Conservation (phyloP, 257 asterid species). For the Penstemon eatonii region DNA sequence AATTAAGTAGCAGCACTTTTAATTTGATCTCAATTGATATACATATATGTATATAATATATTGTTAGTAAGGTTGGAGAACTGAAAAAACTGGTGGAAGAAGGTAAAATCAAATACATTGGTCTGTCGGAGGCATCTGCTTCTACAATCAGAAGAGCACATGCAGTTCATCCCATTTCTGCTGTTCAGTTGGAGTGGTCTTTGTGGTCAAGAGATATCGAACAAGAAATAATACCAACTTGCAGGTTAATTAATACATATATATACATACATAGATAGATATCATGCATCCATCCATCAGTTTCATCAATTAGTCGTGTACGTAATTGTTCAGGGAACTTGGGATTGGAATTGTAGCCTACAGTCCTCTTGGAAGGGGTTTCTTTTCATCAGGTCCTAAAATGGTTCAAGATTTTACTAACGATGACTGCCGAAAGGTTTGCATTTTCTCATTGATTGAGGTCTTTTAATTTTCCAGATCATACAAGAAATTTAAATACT, state of each 20-base stretch:
- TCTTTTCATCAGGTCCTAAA: constrained; percentile 30
- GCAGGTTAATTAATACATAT: constrained; percentile 35
- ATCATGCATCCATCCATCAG: too few relatives aligned
- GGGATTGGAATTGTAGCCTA: constrained; percentile 42
- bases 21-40: too few relatives aligned
- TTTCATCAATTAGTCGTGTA: too few relatives aligned
- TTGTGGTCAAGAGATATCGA: constrained; percentile 51
- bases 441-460: neutral
- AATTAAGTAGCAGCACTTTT: too few relatives aligned
- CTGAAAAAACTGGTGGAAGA: constrained; percentile 58
- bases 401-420: constrained; percentile 14
- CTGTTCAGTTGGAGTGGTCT: constrained; percentile 57
- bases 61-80: constrained; percentile 43
- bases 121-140: constrained; percentile 59
- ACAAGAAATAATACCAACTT: constrained; percentile 48
- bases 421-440: constrained; percentile 33
- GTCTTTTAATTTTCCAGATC: too few relatives aligned
- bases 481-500: neutral
- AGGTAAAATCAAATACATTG: constrained; percentile 56
- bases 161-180: constrained; percentile 58
- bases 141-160: constrained; percentile 64
- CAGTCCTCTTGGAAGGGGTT: constrained; percentile 44
- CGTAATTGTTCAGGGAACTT: constrained; percentile 30
- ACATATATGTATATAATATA: too few relatives aligned
- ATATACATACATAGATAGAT: too few relatives aligned